Conservation (phyloP, 192 early-diverging fungal genomes). For the Rhizophagus sp. region DNA sequence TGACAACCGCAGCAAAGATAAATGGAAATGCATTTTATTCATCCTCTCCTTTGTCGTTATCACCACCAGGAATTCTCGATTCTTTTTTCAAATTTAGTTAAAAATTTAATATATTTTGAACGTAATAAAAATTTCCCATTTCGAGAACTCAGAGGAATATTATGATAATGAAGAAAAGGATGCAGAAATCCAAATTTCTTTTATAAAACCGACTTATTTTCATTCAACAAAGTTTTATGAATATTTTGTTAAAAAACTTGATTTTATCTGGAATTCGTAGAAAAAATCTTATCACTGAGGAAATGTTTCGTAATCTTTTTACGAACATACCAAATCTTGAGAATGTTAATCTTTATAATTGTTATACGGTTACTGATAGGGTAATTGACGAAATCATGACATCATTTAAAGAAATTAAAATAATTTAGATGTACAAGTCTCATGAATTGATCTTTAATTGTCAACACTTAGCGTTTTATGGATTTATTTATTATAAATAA, state of each 20-base stretch:
- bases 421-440: not conserved
- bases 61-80: too few relatives aligned
- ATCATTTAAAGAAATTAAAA: not conserved
- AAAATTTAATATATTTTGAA: too few relatives aligned
- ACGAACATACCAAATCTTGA: not conserved
- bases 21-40: too few relatives aligned
- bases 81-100: too few relatives aligned
- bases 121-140: not conserved
- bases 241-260: not conserved
- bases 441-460: not conserved
- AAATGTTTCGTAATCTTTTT: not conserved
- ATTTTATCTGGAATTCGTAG: not conserved
- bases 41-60: too few relatives aligned
- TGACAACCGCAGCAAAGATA: too few relatives aligned
- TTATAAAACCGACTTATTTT: not conserved
- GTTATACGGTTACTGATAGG: conserved; percentile 1
- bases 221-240: not conserved
- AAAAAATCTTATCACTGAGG: not conserved
- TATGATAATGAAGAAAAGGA: too few relatives aligned
- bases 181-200: not conserved
- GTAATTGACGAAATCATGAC: not conserved
- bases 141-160: not conserved
- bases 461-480: too few relatives aligned
- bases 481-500: too few relatives aligned
- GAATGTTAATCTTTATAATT: not conserved